Conservation (phyloP, 352 stramenopile species). For the Globisporangium nodosum region DNA sequence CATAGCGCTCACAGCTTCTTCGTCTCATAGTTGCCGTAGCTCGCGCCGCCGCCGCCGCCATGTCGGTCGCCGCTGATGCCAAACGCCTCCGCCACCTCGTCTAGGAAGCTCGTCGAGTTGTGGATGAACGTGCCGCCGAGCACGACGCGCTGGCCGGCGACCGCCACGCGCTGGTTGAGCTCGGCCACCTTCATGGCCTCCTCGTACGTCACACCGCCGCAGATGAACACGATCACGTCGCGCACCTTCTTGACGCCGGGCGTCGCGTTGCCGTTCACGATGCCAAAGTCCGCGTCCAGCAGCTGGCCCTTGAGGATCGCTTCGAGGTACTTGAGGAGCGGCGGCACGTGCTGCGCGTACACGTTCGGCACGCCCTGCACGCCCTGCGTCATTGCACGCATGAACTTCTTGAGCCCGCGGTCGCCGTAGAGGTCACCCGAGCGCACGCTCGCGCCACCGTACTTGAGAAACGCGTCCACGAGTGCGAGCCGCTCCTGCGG, state of each 20-base stretch:
- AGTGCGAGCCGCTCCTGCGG: constrained; percentile 43
- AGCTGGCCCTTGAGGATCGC: constrained; percentile 73
- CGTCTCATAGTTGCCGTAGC: constrained; percentile 48
- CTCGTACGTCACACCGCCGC: constrained; percentile 98
- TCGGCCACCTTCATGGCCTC: constrained; percentile 97
- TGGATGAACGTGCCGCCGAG: constrained; percentile 95
- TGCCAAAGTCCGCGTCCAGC: constrained; percentile 83
- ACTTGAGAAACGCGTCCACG: constrained; percentile 66
- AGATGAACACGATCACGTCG: constrained; percentile 98
- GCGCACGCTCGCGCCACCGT: constrained; percentile 56
- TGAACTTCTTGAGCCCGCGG: constrained; percentile 83
- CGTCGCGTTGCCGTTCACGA: constrained; percentile 96
- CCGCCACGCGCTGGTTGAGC: constrained; percentile 90
- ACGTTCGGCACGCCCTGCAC: constrained; percentile 97
- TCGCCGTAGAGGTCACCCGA: constrained; percentile 80
- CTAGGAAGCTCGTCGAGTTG: constrained; percentile 97
- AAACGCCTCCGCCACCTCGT: constrained; percentile 83
- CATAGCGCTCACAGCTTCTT: constrained; percentile 41
- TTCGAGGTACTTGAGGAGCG: constrained; percentile 93
- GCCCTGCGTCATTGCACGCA: constrained; percentile 91
- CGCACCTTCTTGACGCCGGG: constrained; percentile 94
- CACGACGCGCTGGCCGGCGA: constrained; percentile 87
- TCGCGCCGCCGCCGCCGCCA: constrained; percentile 4
- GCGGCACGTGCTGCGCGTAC: constrained; percentile 97
- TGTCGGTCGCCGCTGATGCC: constrained; percentile 23